Base-by-base conservation (phyloP, 2,329 filamentous ascomycete species). In the Fusarium piperis region DNA sequence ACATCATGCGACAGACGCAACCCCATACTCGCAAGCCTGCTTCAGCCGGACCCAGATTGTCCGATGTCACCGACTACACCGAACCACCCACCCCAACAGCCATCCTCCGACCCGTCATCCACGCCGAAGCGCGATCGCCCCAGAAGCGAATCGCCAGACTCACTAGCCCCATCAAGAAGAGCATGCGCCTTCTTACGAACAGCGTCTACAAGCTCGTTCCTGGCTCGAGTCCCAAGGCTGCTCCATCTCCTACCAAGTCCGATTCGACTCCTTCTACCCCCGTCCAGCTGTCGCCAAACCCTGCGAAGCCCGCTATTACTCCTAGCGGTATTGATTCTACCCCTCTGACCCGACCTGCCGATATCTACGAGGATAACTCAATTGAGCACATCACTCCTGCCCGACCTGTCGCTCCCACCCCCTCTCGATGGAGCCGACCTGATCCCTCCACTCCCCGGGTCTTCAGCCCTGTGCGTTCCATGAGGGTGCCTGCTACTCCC, bases 171-270 rank as follows among this genome's bases (percentile, higher is more conserved):
- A 65, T 79, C 56, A 76, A 76, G 71, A 70, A 57, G 46, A 69
- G 67, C 10, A 59, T 75, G 20, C 71, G 66, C 33, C 78, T 77
- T 26, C 61, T 81, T 55, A 75, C 72, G n/a, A 74, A 77, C 35
- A 75, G 71, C 3, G 73, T 80, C 26, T 67, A 81, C 62, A 76
- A 74, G 62, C 71, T 81, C 44, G 26, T 73, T n/a, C 80, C 80
- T 15, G 67, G 65, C 9, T 36, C 71, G 5, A 73, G 65, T 39
- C 74, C 75, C 57, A 74, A 66, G 62, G 67, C 62, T 8, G 65
- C 73, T 57, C 72, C 77, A 7, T 81, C 80, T 33, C 80, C 80
- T 11, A 75, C 61, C 46, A 81, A 81, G 69, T 76, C 78, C 4
- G 60, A 68, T 6, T 73, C 73, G 18, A 62, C 70, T 1, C 78